phyloP scores from a whole-genome alignment of 1,139 yeast species.

The Hyphopichia pseudoburtonii region DNA sequence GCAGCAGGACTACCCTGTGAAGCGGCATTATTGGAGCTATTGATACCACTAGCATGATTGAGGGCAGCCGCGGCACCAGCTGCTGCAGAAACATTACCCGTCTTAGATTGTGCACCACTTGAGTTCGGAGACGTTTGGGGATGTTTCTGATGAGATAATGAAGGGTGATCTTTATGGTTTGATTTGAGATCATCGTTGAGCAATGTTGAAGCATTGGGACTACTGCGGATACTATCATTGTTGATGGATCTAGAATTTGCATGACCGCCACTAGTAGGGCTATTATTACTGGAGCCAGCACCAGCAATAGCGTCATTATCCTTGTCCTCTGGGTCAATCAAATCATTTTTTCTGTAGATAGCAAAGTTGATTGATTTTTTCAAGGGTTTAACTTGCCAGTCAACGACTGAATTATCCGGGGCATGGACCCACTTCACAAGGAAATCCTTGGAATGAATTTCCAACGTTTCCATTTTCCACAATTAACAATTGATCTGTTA shows the following conservation, averaged over 20 bases:
- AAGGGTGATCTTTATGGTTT: slow-evolving; percentile 5
- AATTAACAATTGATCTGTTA: no score
- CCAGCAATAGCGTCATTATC: slow-evolving; percentile 2
- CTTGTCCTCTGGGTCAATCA: background rate
- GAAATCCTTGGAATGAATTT: slow-evolving; percentile 85
- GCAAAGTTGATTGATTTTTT: slow-evolving; percentile 79
- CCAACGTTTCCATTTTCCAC: slow-evolving; percentile 72
- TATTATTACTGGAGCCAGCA: slow-evolving; percentile 1
- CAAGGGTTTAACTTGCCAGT: slow-evolving; percentile 82
- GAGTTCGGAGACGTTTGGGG: no score
- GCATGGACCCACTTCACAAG: slow-evolving; percentile 88
- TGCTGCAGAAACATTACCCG: slow-evolving; percentile 3
- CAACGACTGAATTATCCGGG: slow-evolving; percentile 62
- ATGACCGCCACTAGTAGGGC: background rate
- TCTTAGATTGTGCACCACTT: no score
- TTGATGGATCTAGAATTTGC: no score
- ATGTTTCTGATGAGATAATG: no score
- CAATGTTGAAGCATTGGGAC: slow-evolving; percentile 2
- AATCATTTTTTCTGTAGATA: slow-evolving; percentile 48
- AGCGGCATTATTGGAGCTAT: background rate
- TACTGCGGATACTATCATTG: background rate
- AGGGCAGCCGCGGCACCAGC: slow-evolving; percentile 2
- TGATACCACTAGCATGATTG: background rate
- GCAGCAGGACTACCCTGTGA: background rate
- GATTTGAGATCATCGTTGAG: slow-evolving; percentile 4